Conservation (phyloP, 2,329 filamentous ascomycete species). For the Colletotrichum somersetense region DNA sequence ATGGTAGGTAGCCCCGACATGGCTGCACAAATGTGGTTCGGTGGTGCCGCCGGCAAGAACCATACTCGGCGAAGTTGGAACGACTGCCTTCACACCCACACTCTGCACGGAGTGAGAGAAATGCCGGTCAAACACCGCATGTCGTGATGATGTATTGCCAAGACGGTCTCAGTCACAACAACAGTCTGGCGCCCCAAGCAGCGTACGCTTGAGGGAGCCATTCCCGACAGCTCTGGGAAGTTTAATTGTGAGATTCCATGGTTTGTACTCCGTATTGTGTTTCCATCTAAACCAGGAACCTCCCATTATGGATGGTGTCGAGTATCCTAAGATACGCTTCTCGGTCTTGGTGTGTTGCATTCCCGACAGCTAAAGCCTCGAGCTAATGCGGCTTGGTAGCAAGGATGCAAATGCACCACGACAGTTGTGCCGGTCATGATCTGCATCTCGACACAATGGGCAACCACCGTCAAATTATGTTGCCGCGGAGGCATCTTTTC, state of each 20-base stretch:
- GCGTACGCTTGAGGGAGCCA: no score
- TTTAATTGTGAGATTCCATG: not conserved
- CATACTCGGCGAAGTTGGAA: slow-evolving; percentile 34
- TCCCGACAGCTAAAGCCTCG: slow-evolving; percentile 3
- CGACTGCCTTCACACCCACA: slow-evolving; percentile 39
- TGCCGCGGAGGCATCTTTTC: slow-evolving; percentile 16
- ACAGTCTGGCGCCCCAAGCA: no score
- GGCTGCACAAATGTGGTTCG: slow-evolving; percentile 25
- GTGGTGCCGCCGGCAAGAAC: slow-evolving; percentile 20
- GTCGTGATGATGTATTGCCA: not conserved
- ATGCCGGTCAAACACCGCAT: slow-evolving; percentile 35
- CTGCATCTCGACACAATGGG: slow-evolving; percentile 31
- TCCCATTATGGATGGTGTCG: not conserved
- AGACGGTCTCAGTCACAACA: no score
- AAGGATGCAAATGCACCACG: slow-evolving; percentile 18
- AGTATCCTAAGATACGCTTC: not conserved
- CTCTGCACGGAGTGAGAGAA: slow-evolving; percentile 29
- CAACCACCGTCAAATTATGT: slow-evolving; percentile 16
- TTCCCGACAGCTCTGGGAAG: no score
- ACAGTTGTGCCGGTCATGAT: slow-evolving; percentile 20
- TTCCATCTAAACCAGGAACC: not conserved
- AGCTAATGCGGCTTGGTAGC: slow-evolving; percentile 22
- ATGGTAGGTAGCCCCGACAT: not conserved
- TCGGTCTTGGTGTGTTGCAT: not conserved
- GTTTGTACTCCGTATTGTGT: not conserved